These are phyloP conservation scores for Hypoxylon sp. DNA, from an alignment of 2,329 filamentous ascomycete genomes.

Conservation along the genomic window DNA sequence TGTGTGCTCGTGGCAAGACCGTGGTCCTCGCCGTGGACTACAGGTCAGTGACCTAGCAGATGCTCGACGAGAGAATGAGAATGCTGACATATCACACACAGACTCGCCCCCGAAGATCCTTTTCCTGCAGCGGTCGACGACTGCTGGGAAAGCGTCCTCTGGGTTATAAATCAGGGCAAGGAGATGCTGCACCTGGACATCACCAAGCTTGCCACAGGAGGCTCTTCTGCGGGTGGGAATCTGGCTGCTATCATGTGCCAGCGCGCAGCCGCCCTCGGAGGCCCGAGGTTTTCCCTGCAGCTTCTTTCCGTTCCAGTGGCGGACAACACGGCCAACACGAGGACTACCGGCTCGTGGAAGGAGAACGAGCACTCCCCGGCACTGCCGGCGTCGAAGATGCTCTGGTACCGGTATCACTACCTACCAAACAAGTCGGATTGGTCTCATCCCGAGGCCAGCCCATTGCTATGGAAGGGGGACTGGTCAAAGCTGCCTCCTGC, in stretches of 20 bases:
- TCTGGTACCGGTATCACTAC: constrained; percentile 67
- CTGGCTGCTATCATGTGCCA: constrained; percentile 62
- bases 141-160: constrained; percentile 63
- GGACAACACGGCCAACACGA: constrained; percentile 61
- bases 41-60: constrained; percentile 47
- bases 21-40: constrained; percentile 66
- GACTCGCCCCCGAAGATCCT: constrained; percentile 64
- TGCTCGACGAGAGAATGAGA: too few relatives aligned
- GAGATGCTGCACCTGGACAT: constrained; percentile 51
- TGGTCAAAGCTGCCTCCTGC: constrained; percentile 60
- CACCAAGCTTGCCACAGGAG: constrained; percentile 55
- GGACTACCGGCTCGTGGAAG: constrained; percentile 56
- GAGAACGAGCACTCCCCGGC: constrained; percentile 60
- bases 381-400: constrained; percentile 64
- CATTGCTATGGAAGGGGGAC: constrained; percentile 58
- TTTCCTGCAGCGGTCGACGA: constrained; percentile 66
- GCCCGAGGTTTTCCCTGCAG: constrained; percentile 53
- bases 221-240: constrained; percentile 61
- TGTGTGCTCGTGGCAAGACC: constrained; percentile 58
- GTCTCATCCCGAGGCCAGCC: constrained; percentile 61
- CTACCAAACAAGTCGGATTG: constrained; percentile 57
- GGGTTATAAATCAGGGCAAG: constrained; percentile 47
- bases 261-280: constrained; percentile 50
- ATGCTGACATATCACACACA: constrained; percentile 27
- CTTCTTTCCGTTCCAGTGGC: constrained; percentile 65